Base-by-base conservation (phyloP, 768 basidiomycete genomes). In the Boletus sensibilis region DNA sequence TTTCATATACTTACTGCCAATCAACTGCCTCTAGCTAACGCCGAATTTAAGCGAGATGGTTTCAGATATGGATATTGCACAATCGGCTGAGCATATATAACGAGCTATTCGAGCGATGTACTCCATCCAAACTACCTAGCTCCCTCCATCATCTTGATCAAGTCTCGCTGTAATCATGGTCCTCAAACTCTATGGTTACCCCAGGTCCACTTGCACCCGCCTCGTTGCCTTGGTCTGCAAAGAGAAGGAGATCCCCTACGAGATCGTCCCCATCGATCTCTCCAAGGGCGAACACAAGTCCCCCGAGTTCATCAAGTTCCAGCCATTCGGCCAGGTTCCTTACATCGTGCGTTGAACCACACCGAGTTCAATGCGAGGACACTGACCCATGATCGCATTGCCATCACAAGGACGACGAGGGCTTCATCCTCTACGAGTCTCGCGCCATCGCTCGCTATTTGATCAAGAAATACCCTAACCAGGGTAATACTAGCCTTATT, bases 371-470 rank as follows among this genome's bases (percentile, higher is more conserved):
- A 9, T 27, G 4, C 5, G 12, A 21, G 7, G 23, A 47, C 1
- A n/a, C 52, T 60, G 23, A 60, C 35, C 1, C 0, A 1, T 2
- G 34, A 37, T 44, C 4, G 14, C 8, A 12, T 35, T 21, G 21
- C 18, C n/a, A 29, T 33, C 1, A 10, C 23, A 31, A 81, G 79
- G 75, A 84, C 49, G 85, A 88, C 25, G 84, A 84, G 39, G 86
- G 84, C 5, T 82, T 86, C 68, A 72, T 79, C 53, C 60, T 90
- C 27, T 87, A 78, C 67, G 85, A 87, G 63, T 79, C 79, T 39
- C 81, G 85, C 14, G 85, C 85, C 1, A 86, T 88, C 57, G 68
- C 64, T 37, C 79, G 82, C 14, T 90, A 88, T 66, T 63, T 88
- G 61, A 79, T 75, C 35, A 67, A 68, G 38, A 87, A 86, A 67